Percentiles rank a stretch among this genome's conserved stretches.
Conservation (phyloP, 345 rosid genomes). For the Sonneratia alba region DNA sequence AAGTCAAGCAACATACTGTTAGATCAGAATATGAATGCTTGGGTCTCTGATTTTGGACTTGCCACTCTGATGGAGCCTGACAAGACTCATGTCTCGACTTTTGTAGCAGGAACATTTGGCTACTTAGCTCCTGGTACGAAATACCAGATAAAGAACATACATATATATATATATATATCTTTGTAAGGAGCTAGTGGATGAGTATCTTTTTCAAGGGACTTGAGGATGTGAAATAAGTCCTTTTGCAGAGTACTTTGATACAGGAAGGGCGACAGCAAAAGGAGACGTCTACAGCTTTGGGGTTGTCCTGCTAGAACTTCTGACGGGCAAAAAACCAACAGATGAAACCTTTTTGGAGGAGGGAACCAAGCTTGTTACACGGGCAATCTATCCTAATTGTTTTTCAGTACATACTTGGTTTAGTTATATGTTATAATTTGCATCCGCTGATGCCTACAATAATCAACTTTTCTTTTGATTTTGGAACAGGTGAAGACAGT, state of each 20-base stretch:
- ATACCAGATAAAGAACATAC: background rate
- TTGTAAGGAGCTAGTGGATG: background rate
- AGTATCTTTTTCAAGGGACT: background rate
- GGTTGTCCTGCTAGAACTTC: constrained; percentile 66
- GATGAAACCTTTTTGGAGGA: constrained; percentile 80
- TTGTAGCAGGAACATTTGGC: constrained; percentile 79
- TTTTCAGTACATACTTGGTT: background rate
- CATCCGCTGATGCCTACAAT: background rate
- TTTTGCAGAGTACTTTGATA: constrained; percentile 66
- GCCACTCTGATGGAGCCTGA: constrained; percentile 77
- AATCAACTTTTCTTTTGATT: background rate
- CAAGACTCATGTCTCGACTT: constrained; percentile 75
- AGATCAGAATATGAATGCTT: constrained; percentile 75
- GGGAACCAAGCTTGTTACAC: constrained; percentile 83
- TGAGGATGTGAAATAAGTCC: background rate
- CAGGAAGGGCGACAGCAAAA: constrained; percentile 68
- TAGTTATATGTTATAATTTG: background rate
- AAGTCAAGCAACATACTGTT: constrained; percentile 76
- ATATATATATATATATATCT: background rate
- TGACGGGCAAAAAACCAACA: constrained; percentile 66
- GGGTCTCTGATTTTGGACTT: constrained; percentile 77
- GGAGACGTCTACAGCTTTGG: constrained; percentile 89
- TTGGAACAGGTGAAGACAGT: constrained; percentile 57
- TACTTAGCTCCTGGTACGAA: constrained; percentile 72
- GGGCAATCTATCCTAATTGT: constrained; percentile 36